A percentile compares a stretch with the other conserved stretches of the same genome.
phyloP scores from a whole-genome alignment of 805 yeast species.

The Yamadazyma laniorum region DNA sequence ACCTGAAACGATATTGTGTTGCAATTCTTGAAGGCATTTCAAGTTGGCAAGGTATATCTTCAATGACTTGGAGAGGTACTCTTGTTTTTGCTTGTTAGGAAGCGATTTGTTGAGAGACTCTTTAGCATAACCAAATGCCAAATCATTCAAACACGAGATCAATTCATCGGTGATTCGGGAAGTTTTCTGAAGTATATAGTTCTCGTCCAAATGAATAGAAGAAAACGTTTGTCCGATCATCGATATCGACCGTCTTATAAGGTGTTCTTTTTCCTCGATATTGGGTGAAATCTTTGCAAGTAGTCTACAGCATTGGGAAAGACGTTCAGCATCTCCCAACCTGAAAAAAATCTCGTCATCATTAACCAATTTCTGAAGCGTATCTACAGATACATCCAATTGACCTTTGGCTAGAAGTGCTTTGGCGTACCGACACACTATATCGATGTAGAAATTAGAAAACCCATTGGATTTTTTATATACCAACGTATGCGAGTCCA shows the following conservation, averaged over 20 bases:
- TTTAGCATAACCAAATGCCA: slow-evolving; percentile 33
- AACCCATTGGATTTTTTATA: slow-evolving; percentile 28
- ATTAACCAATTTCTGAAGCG: slow-evolving; percentile 29
- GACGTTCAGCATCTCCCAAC: slow-evolving; percentile 40
- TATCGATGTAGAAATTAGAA: slow-evolving; percentile 43
- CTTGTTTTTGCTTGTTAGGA: slow-evolving; percentile 3
- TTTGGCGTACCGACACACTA: slow-evolving; percentile 39
- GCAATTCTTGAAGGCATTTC: slow-evolving; percentile 21
- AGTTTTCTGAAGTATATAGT: slow-evolving; percentile 24
- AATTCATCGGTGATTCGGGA: slow-evolving; percentile 39
- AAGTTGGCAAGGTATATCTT: slow-evolving; percentile 38
- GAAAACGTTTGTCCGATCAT: slow-evolving; percentile 33
- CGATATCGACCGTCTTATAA: slow-evolving; percentile 29
- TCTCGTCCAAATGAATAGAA: slow-evolving; percentile 21
- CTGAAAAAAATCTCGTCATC: slow-evolving; percentile 36
- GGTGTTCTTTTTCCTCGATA: slow-evolving; percentile 19
- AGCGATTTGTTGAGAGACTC: slow-evolving; percentile 3
- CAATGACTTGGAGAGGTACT: slow-evolving; percentile 24
- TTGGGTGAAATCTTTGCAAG: slow-evolving; percentile 26
- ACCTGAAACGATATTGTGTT: slow-evolving; percentile 17
- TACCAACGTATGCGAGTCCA: slow-evolving; percentile 30
- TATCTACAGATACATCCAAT: slow-evolving; percentile 26
- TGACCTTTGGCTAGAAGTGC: slow-evolving; percentile 42
- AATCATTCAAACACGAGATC: slow-evolving; percentile 27
- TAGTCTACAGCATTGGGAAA: slow-evolving; percentile 39